Conservation (phyloP, 1,284 basidiomycete genomes). For the Pyrrhoderma noxium region DNA sequence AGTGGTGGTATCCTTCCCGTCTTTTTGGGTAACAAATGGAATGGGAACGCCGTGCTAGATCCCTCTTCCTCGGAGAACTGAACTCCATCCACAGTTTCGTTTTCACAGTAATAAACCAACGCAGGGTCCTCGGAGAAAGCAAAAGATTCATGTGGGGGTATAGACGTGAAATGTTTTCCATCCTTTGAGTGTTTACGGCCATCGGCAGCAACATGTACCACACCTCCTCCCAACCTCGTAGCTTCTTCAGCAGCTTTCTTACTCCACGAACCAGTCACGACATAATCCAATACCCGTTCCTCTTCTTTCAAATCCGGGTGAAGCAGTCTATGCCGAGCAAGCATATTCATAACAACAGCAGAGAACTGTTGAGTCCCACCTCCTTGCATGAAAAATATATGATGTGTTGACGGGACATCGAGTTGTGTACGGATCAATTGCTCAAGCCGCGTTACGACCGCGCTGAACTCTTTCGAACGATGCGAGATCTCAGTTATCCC, state of each 20-base stretch:
- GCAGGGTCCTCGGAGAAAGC: slow-evolving; percentile 76
- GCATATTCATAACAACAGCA: slow-evolving; percentile 81
- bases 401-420: slow-evolving; percentile 75
- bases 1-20: slow-evolving; percentile 57
- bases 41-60: slow-evolving; percentile 74
- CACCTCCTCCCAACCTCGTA: slow-evolving; percentile 48
- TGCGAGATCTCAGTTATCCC: slow-evolving; percentile 93
- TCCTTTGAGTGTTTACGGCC: slow-evolving; percentile 53
- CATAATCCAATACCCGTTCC: slow-evolving; percentile 73
- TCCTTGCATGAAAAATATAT: slow-evolving; percentile 87
- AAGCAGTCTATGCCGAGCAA: slow-evolving; percentile 69
- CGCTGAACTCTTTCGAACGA: slow-evolving; percentile 81
- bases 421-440: slow-evolving; percentile 68
- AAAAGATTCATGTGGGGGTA: slow-evolving; percentile 72
- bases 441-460: slow-evolving; percentile 64
- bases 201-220: slow-evolving; percentile 67
- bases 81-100: slow-evolving; percentile 97
- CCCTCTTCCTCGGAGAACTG: slow-evolving; percentile 59
- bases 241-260: slow-evolving; percentile 83
- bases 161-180: slow-evolving; percentile 69
- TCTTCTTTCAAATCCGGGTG: slow-evolving; percentile 48
- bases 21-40: slow-evolving; percentile 60
- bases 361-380: slow-evolving; percentile 90
- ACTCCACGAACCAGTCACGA: slow-evolving; percentile 89
- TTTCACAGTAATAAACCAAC: slow-evolving; percentile 98